Conservation (phyloP, 208 protist species). For the Acanthamoeba quina region DNA sequence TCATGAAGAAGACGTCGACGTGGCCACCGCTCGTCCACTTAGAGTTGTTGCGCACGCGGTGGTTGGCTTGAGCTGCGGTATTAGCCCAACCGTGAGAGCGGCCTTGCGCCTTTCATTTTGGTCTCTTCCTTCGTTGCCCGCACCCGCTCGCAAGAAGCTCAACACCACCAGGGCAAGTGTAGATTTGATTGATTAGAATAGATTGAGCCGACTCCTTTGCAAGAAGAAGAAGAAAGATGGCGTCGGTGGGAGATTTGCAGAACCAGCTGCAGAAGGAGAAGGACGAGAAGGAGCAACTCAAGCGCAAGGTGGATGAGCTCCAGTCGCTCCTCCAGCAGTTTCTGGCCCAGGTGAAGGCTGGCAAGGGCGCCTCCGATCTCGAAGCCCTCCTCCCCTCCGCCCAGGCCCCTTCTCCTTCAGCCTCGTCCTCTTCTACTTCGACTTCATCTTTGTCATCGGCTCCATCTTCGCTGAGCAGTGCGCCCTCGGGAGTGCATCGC, state of each 20-base stretch:
- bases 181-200: neutral
- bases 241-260: neutral
- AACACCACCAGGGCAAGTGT: too few species aligned
- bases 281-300: neutral
- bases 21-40: too few species aligned
- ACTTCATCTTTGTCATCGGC: neutral
- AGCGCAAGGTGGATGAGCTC: neutral
- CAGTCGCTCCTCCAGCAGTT: neutral
- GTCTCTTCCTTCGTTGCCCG: too few species aligned
- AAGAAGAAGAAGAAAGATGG: neutral
- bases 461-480: neutral
- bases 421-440: neutral
- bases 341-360: neutral
- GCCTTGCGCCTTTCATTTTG: too few species aligned
- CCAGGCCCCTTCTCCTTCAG: neutral
- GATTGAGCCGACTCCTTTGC: neutral
- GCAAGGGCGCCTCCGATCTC: neutral
- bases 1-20: too few species aligned
- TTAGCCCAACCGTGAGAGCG: too few species aligned
- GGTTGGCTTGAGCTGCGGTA: too few species aligned
- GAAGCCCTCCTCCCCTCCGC: neutral
- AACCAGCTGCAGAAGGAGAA: neutral
- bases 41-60: too few species aligned
- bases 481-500: neutral
- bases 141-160: too few species aligned